Evolutionary conservation across 352 stramenopile species (phyloP).

Genomic region (Globisporangium radiosum): DNA sequence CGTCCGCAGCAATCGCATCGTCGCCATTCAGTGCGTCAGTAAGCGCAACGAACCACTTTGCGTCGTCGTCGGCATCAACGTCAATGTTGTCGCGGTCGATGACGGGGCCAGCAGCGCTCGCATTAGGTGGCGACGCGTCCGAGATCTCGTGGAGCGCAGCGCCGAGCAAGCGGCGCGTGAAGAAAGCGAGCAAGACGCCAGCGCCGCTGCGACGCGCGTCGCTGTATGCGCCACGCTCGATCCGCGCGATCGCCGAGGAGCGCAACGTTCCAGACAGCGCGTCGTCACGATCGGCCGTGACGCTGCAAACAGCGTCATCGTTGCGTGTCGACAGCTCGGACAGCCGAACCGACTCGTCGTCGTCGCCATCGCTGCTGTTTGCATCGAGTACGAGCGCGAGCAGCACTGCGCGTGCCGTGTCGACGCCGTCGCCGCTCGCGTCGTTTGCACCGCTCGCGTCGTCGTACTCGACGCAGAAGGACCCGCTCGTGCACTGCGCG

Average conservation of each 20-base stretch:
- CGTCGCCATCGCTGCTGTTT: background rate
- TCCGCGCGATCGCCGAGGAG: slow-evolving; percentile 11
- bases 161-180: slow-evolving; percentile 28
- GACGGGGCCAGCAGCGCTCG: no score
- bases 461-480: slow-evolving; percentile 30
- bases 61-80: slow-evolving; percentile 5
- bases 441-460: slow-evolving; percentile 37
- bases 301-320: background rate
- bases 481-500: slow-evolving; percentile 56
- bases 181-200: slow-evolving; percentile 23
- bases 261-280: slow-evolving; percentile 1
- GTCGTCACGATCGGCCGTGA: background rate
- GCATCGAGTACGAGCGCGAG: background rate
- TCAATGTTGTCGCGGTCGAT: background rate
- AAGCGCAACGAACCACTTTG: slow-evolving; percentile 3
- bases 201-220: slow-evolving; percentile 7
- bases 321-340: slow-evolving; percentile 7
- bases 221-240: slow-evolving; percentile 8
- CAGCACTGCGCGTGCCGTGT: slow-evolving; percentile 10
- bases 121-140: background rate
- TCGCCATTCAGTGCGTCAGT: background rate
- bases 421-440: slow-evolving; percentile 10
- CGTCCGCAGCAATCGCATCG: slow-evolving; percentile 1
- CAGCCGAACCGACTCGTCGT: slow-evolving; percentile 1
- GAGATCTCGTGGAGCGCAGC: slow-evolving; percentile 21